These are phyloP conservation scores for Panaeolus papilionaceus DNA, from an alignment of 768 basidiomycete genomes.

Conservation along the genomic window DNA sequence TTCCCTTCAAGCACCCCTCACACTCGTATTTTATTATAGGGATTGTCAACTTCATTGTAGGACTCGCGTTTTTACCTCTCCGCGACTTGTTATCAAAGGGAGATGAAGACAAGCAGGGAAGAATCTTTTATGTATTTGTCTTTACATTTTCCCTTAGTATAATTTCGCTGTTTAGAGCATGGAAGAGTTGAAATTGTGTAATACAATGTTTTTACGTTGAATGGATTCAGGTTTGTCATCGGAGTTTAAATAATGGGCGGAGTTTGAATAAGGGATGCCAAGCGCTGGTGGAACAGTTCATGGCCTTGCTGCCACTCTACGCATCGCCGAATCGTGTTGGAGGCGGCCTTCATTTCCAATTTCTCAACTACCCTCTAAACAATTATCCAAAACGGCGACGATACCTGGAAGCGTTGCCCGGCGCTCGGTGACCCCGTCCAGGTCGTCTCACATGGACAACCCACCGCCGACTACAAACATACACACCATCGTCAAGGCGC, in stretches of 20 bases:
- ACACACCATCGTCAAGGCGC: conserved; percentile 93
- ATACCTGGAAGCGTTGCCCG: conserved; percentile 70
- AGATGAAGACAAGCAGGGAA: conserved; percentile 71
- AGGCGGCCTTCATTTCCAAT: conserved; percentile 46
- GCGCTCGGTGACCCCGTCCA: conserved; percentile 78
- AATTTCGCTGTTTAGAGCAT: conserved; percentile 44
- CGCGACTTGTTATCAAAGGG: conserved; percentile 75
- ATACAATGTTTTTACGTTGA: neutral
- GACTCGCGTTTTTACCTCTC: conserved; percentile 84
- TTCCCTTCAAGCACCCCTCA: neutral
- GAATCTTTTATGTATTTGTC: conserved; percentile 89
- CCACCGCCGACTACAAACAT: conserved; percentile 80
- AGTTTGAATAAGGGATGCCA: conserved; percentile 34
- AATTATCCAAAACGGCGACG: conserved; percentile 71
- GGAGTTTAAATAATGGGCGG: conserved; percentile 39
- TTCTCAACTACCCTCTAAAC: conserved; percentile 45
- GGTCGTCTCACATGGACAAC: conserved; percentile 89
- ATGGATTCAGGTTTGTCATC: conserved; percentile 19
- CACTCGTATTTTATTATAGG: conserved; percentile 50
- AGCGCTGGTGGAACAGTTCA: conserved; percentile 30
- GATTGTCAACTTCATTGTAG: conserved; percentile 86
- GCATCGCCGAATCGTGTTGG: conserved; percentile 50
- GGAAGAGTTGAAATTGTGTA: conserved; percentile 31
- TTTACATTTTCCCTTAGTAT: conserved; percentile 51
- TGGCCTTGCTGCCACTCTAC: conserved; percentile 44